phyloP scores from a whole-genome alignment of 2,329 filamentous ascomycete genomes.

The Davidsoniella neocaledoniae region DNA sequence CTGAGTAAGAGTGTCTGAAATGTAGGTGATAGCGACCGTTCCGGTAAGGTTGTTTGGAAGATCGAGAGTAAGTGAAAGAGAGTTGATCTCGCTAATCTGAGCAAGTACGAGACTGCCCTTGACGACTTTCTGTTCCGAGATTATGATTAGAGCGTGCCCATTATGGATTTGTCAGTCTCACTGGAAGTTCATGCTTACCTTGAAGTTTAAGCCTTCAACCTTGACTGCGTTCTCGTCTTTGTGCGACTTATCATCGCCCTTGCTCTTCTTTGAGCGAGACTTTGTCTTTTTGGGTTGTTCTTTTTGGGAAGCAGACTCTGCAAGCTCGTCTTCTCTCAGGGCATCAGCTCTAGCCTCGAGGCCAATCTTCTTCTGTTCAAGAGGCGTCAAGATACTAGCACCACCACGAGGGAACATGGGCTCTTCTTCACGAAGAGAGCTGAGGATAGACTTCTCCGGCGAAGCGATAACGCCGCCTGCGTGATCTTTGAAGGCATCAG shows the following conservation, averaged over 20 bases:
- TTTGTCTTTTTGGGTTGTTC: slow-evolving; percentile 7
- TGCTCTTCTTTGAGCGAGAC: slow-evolving; percentile 23
- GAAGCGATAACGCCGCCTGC: slow-evolving; percentile 19
- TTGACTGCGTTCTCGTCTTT: slow-evolving; percentile 41
- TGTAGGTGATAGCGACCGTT: slow-evolving; percentile 78
- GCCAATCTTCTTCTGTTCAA: slow-evolving; percentile 93
- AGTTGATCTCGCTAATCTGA: slow-evolving; percentile 66
- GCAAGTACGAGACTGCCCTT: slow-evolving; percentile 79
- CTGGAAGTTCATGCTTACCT: slow-evolving; percentile 36
- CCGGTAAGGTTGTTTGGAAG: slow-evolving; percentile 87
- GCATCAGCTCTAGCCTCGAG: slow-evolving; percentile 87
- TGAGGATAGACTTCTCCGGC: slow-evolving; percentile 24
- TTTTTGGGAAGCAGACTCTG: slow-evolving; percentile 5
- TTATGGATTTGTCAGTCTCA: neutral
- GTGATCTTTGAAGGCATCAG: slow-evolving; percentile 22
- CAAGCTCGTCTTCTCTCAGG: slow-evolving; percentile 53
- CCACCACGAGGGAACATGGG: slow-evolving; percentile 84
- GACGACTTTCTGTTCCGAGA: slow-evolving; percentile 48
- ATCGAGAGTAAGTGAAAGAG: slow-evolving; percentile 61
- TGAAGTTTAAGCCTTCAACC: slow-evolving; percentile 78
- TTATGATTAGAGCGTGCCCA: slow-evolving; percentile 13
- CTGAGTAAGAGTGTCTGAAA: slow-evolving; percentile 64
- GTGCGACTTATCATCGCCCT: slow-evolving; percentile 28
- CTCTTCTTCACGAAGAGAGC: slow-evolving; percentile 57
- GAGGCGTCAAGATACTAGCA: slow-evolving; percentile 71